Conservation (phyloP, 2,329 filamentous ascomycete genomes). For the Phialophora chinensis region DNA sequence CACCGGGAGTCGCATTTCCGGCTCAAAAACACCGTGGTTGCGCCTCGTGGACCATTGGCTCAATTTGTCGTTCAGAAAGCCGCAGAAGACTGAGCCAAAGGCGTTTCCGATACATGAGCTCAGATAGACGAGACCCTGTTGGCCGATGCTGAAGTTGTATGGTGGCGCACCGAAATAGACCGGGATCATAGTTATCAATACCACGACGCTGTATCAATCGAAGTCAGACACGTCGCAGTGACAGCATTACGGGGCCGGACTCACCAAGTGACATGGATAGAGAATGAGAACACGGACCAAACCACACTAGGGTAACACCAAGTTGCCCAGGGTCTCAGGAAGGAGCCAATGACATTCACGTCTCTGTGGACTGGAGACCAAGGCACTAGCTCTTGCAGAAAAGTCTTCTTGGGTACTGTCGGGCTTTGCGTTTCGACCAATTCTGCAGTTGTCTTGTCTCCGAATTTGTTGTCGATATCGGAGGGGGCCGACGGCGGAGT, state of each 20-base stretch:
- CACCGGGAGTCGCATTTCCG: conserved; percentile 63
- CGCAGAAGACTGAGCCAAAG: conserved; percentile 58
- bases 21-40: conserved; percentile 62
- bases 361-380: conserved; percentile 7
- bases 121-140: conserved; percentile 59
- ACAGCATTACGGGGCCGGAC: neutral
- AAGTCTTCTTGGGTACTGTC: neutral
- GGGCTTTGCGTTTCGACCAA: neutral
- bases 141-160: conserved; percentile 44
- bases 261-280: conserved; percentile 15
- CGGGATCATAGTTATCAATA: conserved; percentile 6
- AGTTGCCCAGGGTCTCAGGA: conserved; percentile 10
- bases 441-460: too few relatives aligned
- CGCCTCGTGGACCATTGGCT: conserved; percentile 53
- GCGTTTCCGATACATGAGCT: conserved; percentile 56
- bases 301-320: conserved; percentile 18
- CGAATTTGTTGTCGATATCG: too few relatives aligned
- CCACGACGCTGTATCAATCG: neutral
- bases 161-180: conserved; percentile 19
- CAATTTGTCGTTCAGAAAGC: conserved; percentile 46
- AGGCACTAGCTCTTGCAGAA: neutral
- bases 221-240: too few relatives aligned
- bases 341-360: neutral
- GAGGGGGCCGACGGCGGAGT: too few relatives aligned
- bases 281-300: conserved; percentile 17